A percentile compares a stretch with the other conserved stretches of the same genome.
Conservation (phyloP, 176 grass and related monocot species). For the Oryza australiensis region DNA sequence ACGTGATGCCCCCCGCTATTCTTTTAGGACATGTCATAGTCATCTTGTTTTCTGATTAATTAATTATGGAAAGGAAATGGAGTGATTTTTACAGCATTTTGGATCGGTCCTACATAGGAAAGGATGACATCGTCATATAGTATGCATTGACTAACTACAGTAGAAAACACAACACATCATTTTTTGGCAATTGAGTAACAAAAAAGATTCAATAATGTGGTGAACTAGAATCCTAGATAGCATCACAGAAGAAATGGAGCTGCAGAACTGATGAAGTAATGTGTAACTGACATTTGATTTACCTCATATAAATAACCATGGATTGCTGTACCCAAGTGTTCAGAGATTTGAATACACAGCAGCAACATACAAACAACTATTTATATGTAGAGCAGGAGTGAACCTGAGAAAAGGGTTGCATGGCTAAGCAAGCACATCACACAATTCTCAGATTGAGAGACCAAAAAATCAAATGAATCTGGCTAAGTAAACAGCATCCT, state of each 20-base stretch:
- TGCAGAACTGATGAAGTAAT: background rate
- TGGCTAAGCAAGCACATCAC: slow-evolving; percentile 43
- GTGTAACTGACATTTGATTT: background rate
- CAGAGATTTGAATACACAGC: background rate
- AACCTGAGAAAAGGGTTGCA: slow-evolving; percentile 20
- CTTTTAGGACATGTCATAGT: too few relatives aligned
- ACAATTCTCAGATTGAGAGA: slow-evolving; percentile 39
- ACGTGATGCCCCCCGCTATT: too few relatives aligned
- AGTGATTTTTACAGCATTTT: background rate
- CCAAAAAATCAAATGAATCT: slow-evolving; percentile 17
- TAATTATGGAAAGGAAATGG: too few relatives aligned
- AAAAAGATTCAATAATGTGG: background rate
- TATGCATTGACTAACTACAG: background rate
- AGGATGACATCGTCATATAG: background rate
- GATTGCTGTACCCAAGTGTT: slow-evolving; percentile 22
- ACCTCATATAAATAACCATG: background rate
- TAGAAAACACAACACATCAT: background rate
- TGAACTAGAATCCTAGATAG: background rate
- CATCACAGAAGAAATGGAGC: too few relatives aligned
- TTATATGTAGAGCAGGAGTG: slow-evolving; percentile 26
- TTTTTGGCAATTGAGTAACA: background rate
- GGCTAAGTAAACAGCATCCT: background rate
- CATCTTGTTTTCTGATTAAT: too few relatives aligned
- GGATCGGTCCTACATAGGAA: background rate
- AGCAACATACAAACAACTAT: slow-evolving; percentile 23